phyloP scores from a whole-genome alignment of 2,329 filamentous ascomycete genomes.

The Stemphylium vesicarium region DNA sequence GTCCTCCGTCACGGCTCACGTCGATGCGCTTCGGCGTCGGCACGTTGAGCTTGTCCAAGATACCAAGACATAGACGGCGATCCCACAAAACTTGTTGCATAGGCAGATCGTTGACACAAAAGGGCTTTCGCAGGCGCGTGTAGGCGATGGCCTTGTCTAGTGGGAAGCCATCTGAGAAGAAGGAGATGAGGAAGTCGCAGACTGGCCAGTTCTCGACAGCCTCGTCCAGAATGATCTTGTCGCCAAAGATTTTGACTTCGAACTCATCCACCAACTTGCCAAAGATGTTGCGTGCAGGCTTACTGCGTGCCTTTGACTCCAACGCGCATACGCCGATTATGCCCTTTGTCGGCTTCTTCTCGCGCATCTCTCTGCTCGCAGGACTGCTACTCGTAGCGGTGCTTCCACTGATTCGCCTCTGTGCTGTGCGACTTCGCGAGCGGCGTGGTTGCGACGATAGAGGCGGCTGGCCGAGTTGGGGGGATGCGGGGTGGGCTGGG shows the following conservation, averaged over 20 bases:
- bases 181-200: constrained; percentile 95
- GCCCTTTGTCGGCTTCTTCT: constrained; percentile 60
- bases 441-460: constrained; percentile 31
- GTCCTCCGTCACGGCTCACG: constrained; percentile 91
- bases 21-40: constrained; percentile 88
- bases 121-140: constrained; percentile 88
- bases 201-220: constrained; percentile 95
- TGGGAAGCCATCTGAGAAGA: constrained; percentile 97
- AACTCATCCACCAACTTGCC: constrained; percentile 93
- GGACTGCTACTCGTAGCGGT: constrained; percentile 83
- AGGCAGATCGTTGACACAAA: constrained; percentile 95
- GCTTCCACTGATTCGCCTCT: constrained; percentile 80
- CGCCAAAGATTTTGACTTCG: constrained; percentile 95
- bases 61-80: constrained; percentile 82
- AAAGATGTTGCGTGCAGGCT: constrained; percentile 94
- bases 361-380: constrained; percentile 66
- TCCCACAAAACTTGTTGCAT: constrained; percentile 99
- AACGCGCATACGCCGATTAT: constrained; percentile 92
- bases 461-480: constrained; percentile 23
- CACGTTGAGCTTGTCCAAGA: constrained; percentile 88
- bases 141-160: constrained; percentile 97
- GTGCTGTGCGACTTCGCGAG: constrained; percentile 57
- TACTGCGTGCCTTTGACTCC: constrained; percentile 94
- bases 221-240: constrained; percentile 98
- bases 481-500: constrained; percentile 25